Base-by-base conservation (phyloP, 306 rosid genomes). In the Neltuma alba region DNA sequence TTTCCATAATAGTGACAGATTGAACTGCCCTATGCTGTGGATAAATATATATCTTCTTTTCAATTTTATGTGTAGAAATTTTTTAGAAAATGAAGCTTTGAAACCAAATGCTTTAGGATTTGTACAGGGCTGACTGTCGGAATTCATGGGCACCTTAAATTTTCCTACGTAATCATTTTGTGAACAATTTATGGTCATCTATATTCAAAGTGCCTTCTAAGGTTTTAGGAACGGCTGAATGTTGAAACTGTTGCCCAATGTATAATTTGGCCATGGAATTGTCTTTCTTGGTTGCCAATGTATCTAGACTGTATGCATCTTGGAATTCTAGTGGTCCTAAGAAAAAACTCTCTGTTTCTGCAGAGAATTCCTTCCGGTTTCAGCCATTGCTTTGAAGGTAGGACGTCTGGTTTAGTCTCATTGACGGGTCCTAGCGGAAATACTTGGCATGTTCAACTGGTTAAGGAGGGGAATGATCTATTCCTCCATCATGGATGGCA, bases 361-460 rank as follows among this genome's bases (percentile, higher is more conserved):
- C 98, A 94, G 98, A 92, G 84, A 87, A 81, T 94, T 86, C 98
- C 98, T 0, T 80, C 82, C 69, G 86, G 80, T 34, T 92, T 94
- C 40, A 36, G 86, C 61, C 55, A 61, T 76, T 88, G 72, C 84
- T 77, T 94, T 91, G 89, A 90, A 82, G 94, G 91, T 30, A 82
- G 77, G 75, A 82, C 87, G 20, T 68, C 84, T 2, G 93, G 93
- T 38, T 78, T 78, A 58, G 92, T 92, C 80, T 69, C 85, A 8
- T 80, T 94, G 70, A 88, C 81, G 45, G 98, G 98, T 80, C 97
- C 97, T 5, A 88, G 97, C 30, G 91, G 97, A 85, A 90, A 89
- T 25, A 80, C 70, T 13, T 94, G 98, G 98, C 82, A 36, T 3
- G 91, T 88, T 67, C 85, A 84, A 55, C 85, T 94, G 50, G 63